A percentile compares a stretch with the other conserved stretches of the same genome.
Conservation (phyloP, 164 flowering plant species). For the Protea cynaroides region DNA sequence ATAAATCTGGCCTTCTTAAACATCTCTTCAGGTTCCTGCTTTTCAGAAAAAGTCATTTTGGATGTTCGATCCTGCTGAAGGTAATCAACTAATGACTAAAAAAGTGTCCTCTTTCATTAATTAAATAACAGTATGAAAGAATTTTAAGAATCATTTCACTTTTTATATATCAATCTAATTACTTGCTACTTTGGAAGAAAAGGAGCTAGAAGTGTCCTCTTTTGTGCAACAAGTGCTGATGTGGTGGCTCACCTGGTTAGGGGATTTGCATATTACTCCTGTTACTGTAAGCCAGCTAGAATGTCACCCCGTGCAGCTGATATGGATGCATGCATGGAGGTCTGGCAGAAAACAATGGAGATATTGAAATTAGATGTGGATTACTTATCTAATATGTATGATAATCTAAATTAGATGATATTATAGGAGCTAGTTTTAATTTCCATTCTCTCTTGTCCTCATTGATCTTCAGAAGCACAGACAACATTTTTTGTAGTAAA, state of each 20-base stretch:
- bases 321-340: slow-evolving; percentile 12
- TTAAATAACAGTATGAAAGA: too few species aligned
- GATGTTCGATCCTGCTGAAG: slow-evolving; percentile 18
- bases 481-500: too few species aligned
- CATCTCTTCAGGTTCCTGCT: slow-evolving; percentile 9
- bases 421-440: too few species aligned
- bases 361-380: slow-evolving; percentile 9
- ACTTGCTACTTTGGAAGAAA: background rate
- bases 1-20: too few species aligned
- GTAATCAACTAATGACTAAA: background rate
- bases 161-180: too few species aligned
- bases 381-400: slow-evolving; percentile 1
- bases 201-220: slow-evolving; percentile 27
- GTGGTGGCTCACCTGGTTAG: slow-evolving; percentile 10
- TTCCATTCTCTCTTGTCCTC: too few species aligned
- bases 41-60: slow-evolving; percentile 8
- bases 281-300: slow-evolving; percentile 21
- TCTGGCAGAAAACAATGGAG: slow-evolving; percentile 21
- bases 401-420: too few species aligned
- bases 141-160: too few species aligned
- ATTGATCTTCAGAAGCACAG: too few species aligned
- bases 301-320: slow-evolving; percentile 17
- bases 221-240: slow-evolving; percentile 15
- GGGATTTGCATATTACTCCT: slow-evolving; percentile 25
- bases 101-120: too few species aligned